Conservation (phyloP, 1,139 yeast species). For the Pichiaceae sp. region DNA sequence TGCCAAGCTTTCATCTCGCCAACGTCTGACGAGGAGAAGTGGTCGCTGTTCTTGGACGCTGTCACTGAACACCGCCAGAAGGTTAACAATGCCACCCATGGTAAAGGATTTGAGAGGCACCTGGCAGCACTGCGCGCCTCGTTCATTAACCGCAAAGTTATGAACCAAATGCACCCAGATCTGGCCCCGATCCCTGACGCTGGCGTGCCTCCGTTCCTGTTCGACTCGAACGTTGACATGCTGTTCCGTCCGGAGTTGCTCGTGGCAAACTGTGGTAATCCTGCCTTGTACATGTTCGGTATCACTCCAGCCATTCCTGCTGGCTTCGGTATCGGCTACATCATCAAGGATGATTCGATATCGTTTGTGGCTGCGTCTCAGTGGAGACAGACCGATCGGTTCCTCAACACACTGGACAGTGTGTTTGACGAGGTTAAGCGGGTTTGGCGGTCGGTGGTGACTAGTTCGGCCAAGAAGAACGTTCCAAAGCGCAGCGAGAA, state of each 20-base stretch:
- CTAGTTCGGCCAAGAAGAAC: conserved; percentile 9
- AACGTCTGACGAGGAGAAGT: conserved; percentile 34
- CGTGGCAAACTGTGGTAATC: conserved; percentile 67
- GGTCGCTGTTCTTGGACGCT: conserved; percentile 43
- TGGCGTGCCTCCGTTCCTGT: conserved; percentile 31
- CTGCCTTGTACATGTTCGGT: conserved; percentile 66
- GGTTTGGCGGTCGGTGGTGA: conserved; percentile 30
- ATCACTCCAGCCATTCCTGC: conserved; percentile 68
- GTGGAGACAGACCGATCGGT: conserved; percentile 64
- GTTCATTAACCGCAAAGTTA: conserved; percentile 30
- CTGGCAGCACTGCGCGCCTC: conserved; percentile 53
- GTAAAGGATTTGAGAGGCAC: conserved; percentile 67
- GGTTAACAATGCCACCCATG: conserved; percentile 46
- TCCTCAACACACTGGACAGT: conserved; percentile 53
- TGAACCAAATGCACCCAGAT: conserved; percentile 35
- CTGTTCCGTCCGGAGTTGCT: conserved; percentile 30
- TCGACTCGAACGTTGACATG: conserved; percentile 22
- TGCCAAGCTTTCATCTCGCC: conserved; percentile 57
- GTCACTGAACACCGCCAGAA: conserved; percentile 43
- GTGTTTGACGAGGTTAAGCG: conserved; percentile 47
- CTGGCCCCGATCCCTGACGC: conserved; percentile 14
- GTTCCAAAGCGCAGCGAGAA: conserved; percentile 14
- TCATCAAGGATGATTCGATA: conserved; percentile 57
- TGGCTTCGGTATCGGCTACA: conserved; percentile 74
- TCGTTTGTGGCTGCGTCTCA: conserved; percentile 62